Percentiles rank a stretch among this genome's conserved stretches.
Evolutionary conservation across 768 basidiomycete genomes (phyloP).

Genomic region (Hygrophoropsis aurantiaca): DNA sequence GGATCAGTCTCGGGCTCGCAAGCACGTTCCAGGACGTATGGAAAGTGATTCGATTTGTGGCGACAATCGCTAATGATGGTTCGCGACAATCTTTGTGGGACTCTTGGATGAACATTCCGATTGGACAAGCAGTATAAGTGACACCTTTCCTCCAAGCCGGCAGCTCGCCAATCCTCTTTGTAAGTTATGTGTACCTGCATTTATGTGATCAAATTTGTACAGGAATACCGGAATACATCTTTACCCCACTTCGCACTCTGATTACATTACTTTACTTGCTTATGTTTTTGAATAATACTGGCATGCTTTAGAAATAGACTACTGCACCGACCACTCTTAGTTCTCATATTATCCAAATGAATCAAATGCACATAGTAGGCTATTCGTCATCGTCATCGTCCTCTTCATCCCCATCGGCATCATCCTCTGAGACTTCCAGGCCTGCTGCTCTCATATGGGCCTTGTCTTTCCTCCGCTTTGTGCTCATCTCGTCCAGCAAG

Average conservation of each 20-base stretch:
- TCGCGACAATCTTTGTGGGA: constrained; percentile 42
- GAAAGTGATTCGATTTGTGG: constrained; percentile 51
- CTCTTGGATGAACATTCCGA: constrained; percentile 29
- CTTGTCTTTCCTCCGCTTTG: constrained; percentile 86
- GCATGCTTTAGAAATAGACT: too few species aligned
- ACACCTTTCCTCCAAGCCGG: neutral
- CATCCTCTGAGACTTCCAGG: constrained; percentile 91
- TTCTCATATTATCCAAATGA: neutral
- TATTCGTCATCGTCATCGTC: constrained; percentile 45
- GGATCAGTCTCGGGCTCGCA: constrained; percentile 77
- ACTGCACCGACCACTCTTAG: too few species aligned
- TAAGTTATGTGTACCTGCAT: too few species aligned
- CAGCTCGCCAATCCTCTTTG: too few species aligned
- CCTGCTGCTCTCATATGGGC: constrained; percentile 67
- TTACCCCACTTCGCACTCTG: too few species aligned
- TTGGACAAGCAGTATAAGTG: constrained; percentile 35
- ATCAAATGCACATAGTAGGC: neutral
- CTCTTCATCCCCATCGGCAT: constrained; percentile 68
- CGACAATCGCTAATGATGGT: constrained; percentile 42
- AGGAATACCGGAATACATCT: too few species aligned
- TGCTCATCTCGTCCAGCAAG: constrained; percentile 85
- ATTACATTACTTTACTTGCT: too few species aligned
- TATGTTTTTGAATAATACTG: too few species aligned
- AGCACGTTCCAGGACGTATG: constrained; percentile 77
- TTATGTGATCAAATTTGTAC: too few species aligned